Evolutionary conservation across 2,329 filamentous ascomycete genomes (phyloP), one percentile per base, ranked within the genome.

Genomic region (Penicillium sp.): DNA sequence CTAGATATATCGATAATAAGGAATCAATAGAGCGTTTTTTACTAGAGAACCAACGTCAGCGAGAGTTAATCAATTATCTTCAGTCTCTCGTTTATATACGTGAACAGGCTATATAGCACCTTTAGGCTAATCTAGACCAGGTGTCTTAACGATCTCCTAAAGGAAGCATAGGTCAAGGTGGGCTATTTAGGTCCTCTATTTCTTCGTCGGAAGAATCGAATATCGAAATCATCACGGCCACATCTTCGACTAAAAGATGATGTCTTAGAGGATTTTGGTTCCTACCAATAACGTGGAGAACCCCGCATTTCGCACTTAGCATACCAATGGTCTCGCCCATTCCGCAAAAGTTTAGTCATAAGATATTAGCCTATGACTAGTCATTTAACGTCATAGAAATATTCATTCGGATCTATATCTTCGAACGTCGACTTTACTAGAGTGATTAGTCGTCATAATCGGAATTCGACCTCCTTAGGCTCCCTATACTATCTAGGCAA

Each of bases 181-280:
- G 43, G 43, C 18, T 46, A 46, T 46, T 46, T 35, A 46, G 43
- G 29, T 46, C 43, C 30, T 46, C 43, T 46, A 2, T 46, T 35
- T 34, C 2, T 6, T 46, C 3, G 6, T 46, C 11, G 8, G 44
- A 47, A 47, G 32, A 38, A 29, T 36, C 19, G 9, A 13, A 29
- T 5, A 0, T 47, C 13, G 14, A 47, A 29, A 47, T 47, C 2
- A 47, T 47, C 4, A 47, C 14, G 4, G 32, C 8, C 14, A 13
- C 2, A 27, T 4, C 32, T 45, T 45, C 29, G 0, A 46, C 43
- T 3, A 46, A 11, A 16, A 13, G 13, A 7, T 46, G 2, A 46
- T 7, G 5, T 35, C 8, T 46, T 46, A 46, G 18, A 11, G 3
- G 9, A 46, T 23, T 35, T 38, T 29, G 2, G 23, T 23, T 23